Base-by-base conservation (phyloP, 1,284 basidiomycete genomes). In the Ganoderma sinense region DNA sequence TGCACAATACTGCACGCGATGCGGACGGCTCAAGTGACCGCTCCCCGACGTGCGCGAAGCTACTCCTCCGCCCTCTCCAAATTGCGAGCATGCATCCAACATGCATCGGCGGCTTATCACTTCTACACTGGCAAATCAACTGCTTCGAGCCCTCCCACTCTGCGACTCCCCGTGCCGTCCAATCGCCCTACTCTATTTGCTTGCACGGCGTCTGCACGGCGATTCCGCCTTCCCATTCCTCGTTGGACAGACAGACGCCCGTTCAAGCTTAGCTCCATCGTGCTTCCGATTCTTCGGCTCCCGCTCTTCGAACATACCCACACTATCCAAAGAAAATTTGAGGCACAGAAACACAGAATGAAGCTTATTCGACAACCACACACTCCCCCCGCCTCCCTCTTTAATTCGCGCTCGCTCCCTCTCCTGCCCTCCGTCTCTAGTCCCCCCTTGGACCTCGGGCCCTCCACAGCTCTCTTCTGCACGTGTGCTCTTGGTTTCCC, bases 281-380 rank as follows among this genome's bases (percentile, higher is more conserved):
- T 58, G 36, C 64, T 45, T 65, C 64, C 64, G 26, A 14, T 43
- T 56, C 40, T 29, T n/a, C 20, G 23, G 39, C 29, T 23, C 26
- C 64, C 16, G 26, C 26, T 20, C 64, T 56, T 58, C 59, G 39
- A 40, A 29, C 64, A 39, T 45, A 63, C 62, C 51, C 53, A 33
- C 51, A 59, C 59, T 41, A 41, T 40, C 59, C 40, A 41, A 18
- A 6, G 23, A 43, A 36, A 18, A 23, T 36, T 56, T 45, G 64
- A 56, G 55, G 64, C 55, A 65, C 64, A 41, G 55, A 59, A 56
- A 59, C 26, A 23, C 18, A 23, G 40, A 65, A 58, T 55, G 40
- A 65, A 65, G 29, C 23, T 60, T 61, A 16, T 62, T 31, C 43
- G 65, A 61, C 65, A 51, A 51, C 36, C 41, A 45, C 14, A 33